Evolutionary conservation across 805 yeast species (phyloP), one percentile per base, ranked within the genome.

Genomic region (Jamesozyma piceae): DNA sequence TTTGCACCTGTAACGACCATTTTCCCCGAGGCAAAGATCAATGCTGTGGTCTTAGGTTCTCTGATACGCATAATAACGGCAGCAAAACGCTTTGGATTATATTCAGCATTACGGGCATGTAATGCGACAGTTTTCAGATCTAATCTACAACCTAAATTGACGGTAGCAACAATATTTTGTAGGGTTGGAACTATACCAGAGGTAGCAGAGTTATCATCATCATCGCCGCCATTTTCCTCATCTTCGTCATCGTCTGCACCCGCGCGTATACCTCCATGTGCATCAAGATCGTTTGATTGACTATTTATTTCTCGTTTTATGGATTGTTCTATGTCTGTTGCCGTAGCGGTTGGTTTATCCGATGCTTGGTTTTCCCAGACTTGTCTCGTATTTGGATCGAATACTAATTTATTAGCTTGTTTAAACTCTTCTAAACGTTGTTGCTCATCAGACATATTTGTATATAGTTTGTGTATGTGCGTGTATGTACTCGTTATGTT

Each of bases 1-100:
- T 92, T 92, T 20, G 98, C 98, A 76, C 98, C 98, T 26, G 97
- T 92, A 14, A 92, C 98, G 53, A 92, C 98, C 98, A 92, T 92
- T 66, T 92, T 92, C 58, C 98, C 98, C 2, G 97, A 88, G 1
- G 98, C 98, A 65, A 92, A 92, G 51, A 92, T 92, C 53, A 92
- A 73, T 0, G 98, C 97, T 2, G 98, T 92, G 1, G 98, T 92
- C 65, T 92, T 92, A 15, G 98, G 98, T 64, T 92, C 98, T 66
- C 98, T 78, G 54, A 92, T 92, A 74, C 98, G 85, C 98, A 92
- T 92, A 54, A 92, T 92, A 39, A 92, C 98, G 45, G 98, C 98
- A 13, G 98, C 98, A 71, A 92, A 92, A 71, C 98, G 95, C 63
- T 84, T 87, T 40, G 98, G 98, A 58, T 92, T 92, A 68, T 92